phyloP scores from a whole-genome alignment of 2,329 filamentous ascomycete genomes.

The Penicillium sp. region DNA sequence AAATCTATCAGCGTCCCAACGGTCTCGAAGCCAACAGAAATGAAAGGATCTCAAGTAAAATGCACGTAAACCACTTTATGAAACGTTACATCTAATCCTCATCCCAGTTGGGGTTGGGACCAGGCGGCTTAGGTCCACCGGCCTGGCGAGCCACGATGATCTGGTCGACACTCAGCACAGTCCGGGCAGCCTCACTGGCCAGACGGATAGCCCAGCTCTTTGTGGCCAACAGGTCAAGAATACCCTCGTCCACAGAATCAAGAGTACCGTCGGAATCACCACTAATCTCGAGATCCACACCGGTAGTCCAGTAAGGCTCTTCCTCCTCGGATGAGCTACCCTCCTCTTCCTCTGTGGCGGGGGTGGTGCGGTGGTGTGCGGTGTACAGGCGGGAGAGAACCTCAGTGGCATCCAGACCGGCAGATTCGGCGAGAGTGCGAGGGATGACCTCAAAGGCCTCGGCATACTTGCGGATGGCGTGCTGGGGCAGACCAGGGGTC shows the following conservation, averaged over 20 bases:
- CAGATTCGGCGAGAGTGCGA: slow-evolving; percentile 89
- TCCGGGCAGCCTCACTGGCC: slow-evolving; percentile 90
- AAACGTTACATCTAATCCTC: slow-evolving; percentile 53
- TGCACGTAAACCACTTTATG: slow-evolving; percentile 8
- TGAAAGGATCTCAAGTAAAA: neutral
- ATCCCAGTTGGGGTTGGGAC: slow-evolving; percentile 81
- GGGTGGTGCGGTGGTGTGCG: slow-evolving; percentile 67
- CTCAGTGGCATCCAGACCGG: slow-evolving; percentile 95
- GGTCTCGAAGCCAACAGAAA: slow-evolving; percentile 17
- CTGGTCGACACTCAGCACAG: slow-evolving; percentile 94
- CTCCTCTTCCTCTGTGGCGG: slow-evolving; percentile 35
- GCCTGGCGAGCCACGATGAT: slow-evolving; percentile 98
- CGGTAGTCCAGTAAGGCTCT: slow-evolving; percentile 83
- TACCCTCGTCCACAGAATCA: slow-evolving; percentile 83
- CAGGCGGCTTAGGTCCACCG: slow-evolving; percentile 94
- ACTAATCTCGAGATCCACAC: slow-evolving; percentile 90
- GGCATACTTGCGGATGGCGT: slow-evolving; percentile 95
- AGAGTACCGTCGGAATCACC: slow-evolving; percentile 76
- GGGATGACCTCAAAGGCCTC: slow-evolving; percentile 98
- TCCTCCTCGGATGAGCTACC: slow-evolving; percentile 55
- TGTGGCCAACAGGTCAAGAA: slow-evolving; percentile 85
- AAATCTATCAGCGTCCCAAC: slow-evolving; percentile 29
- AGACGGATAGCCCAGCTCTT: slow-evolving; percentile 98
- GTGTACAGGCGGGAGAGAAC: slow-evolving; percentile 90
- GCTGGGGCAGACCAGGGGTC: slow-evolving; percentile 89